Evolutionary conservation across 2,329 filamentous ascomycete genomes (phyloP).

Genomic region (Penicillium sclerotigenum): DNA sequence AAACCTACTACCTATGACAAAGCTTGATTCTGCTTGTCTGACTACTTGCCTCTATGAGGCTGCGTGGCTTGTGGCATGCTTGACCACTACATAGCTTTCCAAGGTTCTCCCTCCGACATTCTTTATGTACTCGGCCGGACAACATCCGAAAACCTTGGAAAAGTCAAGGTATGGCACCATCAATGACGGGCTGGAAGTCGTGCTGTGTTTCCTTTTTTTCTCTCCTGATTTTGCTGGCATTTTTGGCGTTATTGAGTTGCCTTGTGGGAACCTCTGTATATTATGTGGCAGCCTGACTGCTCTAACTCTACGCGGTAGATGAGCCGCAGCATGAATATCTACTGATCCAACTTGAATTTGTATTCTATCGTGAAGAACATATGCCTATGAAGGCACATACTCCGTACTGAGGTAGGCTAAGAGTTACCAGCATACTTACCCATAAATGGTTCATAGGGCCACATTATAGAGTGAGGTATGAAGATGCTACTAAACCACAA

Average conservation of each 20-base stretch:
- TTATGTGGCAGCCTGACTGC: conserved; percentile 12
- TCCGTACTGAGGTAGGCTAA: not conserved
- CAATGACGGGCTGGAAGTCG: not conserved
- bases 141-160: not conserved
- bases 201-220: conserved; percentile 2
- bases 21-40: conserved; percentile 11
- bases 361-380: not conserved
- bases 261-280: conserved; percentile 10
- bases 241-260: conserved; percentile 23
- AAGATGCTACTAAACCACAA: not conserved
- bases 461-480: not conserved
- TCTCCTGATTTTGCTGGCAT: conserved; percentile 20
- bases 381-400: not conserved
- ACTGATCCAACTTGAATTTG: not conserved
- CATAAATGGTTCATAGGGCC: not conserved
- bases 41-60: not conserved
- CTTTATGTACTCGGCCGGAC: not conserved
- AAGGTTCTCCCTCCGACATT: not conserved
- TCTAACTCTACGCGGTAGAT: conserved; percentile 3
- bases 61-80: not conserved
- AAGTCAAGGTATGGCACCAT: not conserved
- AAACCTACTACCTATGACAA: conserved; percentile 27
- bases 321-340: conserved; percentile 4
- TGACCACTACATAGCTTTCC: not conserved
- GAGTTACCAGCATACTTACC: not conserved